Conservation (phyloP, 305 asterid species). For the Solanum chacoense region DNA sequence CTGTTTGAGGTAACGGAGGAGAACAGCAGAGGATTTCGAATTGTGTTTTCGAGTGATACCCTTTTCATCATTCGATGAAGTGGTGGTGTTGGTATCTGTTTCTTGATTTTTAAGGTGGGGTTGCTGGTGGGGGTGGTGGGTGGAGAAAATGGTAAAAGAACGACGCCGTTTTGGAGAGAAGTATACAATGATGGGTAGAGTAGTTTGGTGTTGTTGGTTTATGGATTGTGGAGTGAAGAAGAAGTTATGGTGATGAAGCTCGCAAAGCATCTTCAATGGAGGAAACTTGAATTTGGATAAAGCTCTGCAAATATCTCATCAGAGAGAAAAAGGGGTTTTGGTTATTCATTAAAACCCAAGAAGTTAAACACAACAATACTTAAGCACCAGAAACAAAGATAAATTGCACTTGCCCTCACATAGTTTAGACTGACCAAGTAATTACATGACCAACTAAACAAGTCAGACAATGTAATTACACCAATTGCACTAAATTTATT, state of each 20-base stretch:
- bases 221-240: conserved; percentile 26
- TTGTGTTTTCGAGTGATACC: conserved; percentile 49
- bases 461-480: background rate
- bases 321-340: background rate
- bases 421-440: background rate
- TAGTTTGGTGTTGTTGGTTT: conserved; percentile 17
- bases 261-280: conserved; percentile 36
- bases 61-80: conserved; percentile 13
- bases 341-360: background rate
- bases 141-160: conserved; percentile 19
- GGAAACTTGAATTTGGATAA: background rate
- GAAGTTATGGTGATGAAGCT: conserved; percentile 31
- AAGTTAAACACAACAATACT: background rate
- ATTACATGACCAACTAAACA: background rate
- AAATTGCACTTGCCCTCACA: background rate
- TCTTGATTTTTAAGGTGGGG: conserved; percentile 10
- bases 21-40: conserved; percentile 49
- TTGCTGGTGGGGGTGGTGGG: conserved; percentile 21
- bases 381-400: background rate
- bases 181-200: conserved; percentile 11
- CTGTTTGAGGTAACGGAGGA: conserved; percentile 44
- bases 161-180: conserved; percentile 15
- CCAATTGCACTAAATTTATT: background rate
- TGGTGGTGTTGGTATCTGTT: conserved; percentile 13
- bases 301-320: background rate